These are phyloP conservation scores for Solanum chilense DNA, from an alignment of 257 asterid species.

Conservation along the genomic window DNA sequence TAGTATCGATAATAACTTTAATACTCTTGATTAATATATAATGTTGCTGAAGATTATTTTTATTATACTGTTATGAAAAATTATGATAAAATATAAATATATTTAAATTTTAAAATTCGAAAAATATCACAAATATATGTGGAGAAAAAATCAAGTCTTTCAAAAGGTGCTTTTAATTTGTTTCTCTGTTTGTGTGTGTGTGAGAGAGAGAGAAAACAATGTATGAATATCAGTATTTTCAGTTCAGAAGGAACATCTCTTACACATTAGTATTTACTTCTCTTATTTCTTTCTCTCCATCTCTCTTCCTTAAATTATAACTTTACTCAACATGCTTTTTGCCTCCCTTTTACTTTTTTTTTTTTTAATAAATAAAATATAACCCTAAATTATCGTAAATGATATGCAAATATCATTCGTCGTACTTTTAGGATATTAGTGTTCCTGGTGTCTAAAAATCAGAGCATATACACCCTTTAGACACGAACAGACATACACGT, in stretches of 20 bases:
- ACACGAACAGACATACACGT: no score
- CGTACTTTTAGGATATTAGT: no score
- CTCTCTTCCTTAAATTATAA: slow-evolving; percentile 6
- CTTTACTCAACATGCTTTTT: slow-evolving; percentile 10
- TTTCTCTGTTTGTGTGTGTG: slow-evolving; percentile 31
- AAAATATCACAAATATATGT: neutral
- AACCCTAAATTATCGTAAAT: no score
- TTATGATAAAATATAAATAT: no score
- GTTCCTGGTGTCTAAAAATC: accelerated
- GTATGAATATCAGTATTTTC: slow-evolving; percentile 20
- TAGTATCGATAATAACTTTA: no score
- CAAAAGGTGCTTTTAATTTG: slow-evolving; percentile 4
- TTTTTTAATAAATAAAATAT: no score
- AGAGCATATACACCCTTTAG: no score
- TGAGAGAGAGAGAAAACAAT: slow-evolving; percentile 23
- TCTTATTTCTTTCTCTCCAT: slow-evolving; percentile 7
- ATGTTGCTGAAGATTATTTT: no score
- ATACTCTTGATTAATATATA: no score
- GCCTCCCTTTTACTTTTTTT: neutral
- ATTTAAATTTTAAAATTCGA: neutral
- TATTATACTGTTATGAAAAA: no score
- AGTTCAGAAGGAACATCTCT: slow-evolving; percentile 28
- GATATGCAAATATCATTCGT: accelerated
- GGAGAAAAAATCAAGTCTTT: slow-evolving; percentile 9
- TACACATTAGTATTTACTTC: slow-evolving; percentile 2